These are phyloP conservation scores for Alternaria sp. DNA, from an alignment of 2,329 filamentous ascomycete species.

Conservation along the genomic window DNA sequence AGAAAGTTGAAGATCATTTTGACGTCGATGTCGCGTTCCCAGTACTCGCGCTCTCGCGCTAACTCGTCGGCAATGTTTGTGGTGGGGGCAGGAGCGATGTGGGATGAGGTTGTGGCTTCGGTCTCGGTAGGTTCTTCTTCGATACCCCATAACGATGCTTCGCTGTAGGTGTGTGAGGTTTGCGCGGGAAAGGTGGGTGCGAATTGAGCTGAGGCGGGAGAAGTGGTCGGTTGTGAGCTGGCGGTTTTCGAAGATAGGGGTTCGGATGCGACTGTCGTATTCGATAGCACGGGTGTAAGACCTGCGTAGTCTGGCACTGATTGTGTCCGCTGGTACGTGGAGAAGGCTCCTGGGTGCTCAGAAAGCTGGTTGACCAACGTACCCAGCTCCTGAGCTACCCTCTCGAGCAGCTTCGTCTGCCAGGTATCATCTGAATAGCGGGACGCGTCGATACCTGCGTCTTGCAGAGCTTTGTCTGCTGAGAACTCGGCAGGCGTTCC, in stretches of 20 bases:
- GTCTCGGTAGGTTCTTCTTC: slow-evolving; percentile 63
- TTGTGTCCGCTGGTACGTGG: slow-evolving; percentile 71
- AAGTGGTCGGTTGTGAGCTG: slow-evolving; percentile 39
- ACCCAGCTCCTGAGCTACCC: slow-evolving; percentile 86
- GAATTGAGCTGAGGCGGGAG: slow-evolving; percentile 54
- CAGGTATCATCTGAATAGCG: slow-evolving; percentile 58
- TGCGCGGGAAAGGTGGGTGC: slow-evolving; percentile 54
- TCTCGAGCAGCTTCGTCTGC: slow-evolving; percentile 81
- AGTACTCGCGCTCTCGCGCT: slow-evolving; percentile 72
- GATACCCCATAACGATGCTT: slow-evolving; percentile 70
- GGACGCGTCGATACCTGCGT: slow-evolving; percentile 35
- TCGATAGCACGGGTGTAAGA: slow-evolving; percentile 63
- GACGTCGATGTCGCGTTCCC: slow-evolving; percentile 91
- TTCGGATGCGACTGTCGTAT: slow-evolving; percentile 24
- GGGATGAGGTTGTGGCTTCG: slow-evolving; percentile 55
- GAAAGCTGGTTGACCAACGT: slow-evolving; percentile 82
- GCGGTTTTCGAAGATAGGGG: slow-evolving; percentile 30
- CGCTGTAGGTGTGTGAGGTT: slow-evolving; percentile 44
- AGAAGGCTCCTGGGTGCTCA: slow-evolving; percentile 87
- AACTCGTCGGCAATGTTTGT: slow-evolving; percentile 40
- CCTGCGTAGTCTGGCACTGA: slow-evolving; percentile 76
- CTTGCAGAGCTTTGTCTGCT: slow-evolving; percentile 26
- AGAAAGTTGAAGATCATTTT: slow-evolving; percentile 83
- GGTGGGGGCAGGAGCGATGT: slow-evolving; percentile 18
- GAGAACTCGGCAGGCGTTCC: slow-evolving; percentile 29